These are phyloP conservation scores for Torrubiella hemipterigena DNA, from an alignment of 2,329 filamentous ascomycete species.

Conservation along the genomic window DNA sequence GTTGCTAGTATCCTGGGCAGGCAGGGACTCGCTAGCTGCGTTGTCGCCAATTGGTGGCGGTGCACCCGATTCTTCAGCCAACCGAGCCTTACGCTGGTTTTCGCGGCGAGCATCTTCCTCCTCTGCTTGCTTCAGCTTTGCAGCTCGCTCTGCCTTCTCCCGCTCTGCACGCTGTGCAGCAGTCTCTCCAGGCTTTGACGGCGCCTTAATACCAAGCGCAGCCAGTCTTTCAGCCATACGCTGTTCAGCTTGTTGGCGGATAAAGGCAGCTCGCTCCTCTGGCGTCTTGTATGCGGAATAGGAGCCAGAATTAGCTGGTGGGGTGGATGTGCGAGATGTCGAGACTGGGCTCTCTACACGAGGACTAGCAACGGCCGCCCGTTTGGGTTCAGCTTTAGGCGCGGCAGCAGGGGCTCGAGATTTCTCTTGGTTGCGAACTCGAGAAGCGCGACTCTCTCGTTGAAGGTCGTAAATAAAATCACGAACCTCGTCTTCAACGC, in stretches of 20 bases:
- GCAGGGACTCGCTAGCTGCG: slow-evolving; percentile 44
- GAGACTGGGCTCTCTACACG: slow-evolving; percentile 41
- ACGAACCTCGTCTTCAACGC: slow-evolving; percentile 91
- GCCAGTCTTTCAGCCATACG: slow-evolving; percentile 94
- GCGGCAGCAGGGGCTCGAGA: slow-evolving; percentile 29
- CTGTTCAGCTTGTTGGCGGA: slow-evolving; percentile 92
- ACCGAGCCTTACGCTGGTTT: slow-evolving; percentile 69
- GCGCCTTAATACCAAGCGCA: slow-evolving; percentile 80
- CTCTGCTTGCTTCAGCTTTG: slow-evolving; percentile 79
- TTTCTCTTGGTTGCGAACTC: slow-evolving; percentile 49
- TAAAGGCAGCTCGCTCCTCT: slow-evolving; percentile 88
- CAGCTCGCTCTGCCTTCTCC: slow-evolving; percentile 76
- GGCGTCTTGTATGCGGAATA: slow-evolving; percentile 82
- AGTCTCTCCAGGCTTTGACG: slow-evolving; percentile 67
- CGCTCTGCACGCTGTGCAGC: slow-evolving; percentile 77
- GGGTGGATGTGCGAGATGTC: slow-evolving; percentile 36
- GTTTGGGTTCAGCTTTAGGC: slow-evolving; percentile 29
- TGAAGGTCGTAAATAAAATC: slow-evolving; percentile 98
- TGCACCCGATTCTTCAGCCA: slow-evolving; percentile 63
- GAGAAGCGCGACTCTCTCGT: slow-evolving; percentile 67
- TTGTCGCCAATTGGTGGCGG: slow-evolving; percentile 52
- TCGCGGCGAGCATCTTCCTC: slow-evolving; percentile 88
- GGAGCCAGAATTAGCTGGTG: slow-evolving; percentile 43
- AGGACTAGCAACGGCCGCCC: slow-evolving; percentile 25
- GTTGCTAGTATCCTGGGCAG: slow-evolving; percentile 43